Evolutionary conservation across 2,329 filamentous ascomycete species (phyloP), one percentile per base, ranked within the genome.

Genomic region (Talaromyces sp.): DNA sequence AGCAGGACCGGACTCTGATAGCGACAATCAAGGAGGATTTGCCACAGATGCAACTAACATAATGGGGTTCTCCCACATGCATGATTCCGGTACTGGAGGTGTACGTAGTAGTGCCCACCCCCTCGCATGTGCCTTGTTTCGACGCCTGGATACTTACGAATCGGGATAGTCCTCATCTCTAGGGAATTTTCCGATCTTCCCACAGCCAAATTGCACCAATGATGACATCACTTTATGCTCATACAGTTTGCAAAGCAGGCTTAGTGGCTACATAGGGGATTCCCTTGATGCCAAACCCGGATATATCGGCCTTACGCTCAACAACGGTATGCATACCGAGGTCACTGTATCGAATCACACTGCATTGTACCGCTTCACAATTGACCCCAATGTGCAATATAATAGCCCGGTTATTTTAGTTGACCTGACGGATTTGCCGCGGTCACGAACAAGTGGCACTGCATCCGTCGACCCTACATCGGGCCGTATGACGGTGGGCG

Each of bases 131-230:
- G 38, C 21, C 21, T 51, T 51, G 49, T 4, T 59, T 57, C 29
- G 46, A 21, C 3, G 41, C 41, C 13, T 31, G 63, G 66, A 59
- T 35, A 61, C 55, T 35, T 46, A 32, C 14, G 35, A 26, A 8
- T 41, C 1, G 7, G 9, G 69, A 74, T 65, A 27, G 71, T 72
- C 64, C 75, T 84, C 88, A 0, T 90, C 86, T 3, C 75, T 91
- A 17, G 89, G 88, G 13, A 90, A 90, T 68, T 91, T 91, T 58
- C 86, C 89, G 0, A 77, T 91, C 1, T 91, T 91, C 64, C 81
- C 88, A 0, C 87, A 89, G 63, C 75, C 82, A 4, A 78, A 79
- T 46, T 91, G 89, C 64, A 78, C 82, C 0, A 80, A 77, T 14
- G 83, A 89, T 62, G 81, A 86, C 41, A 73, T 91, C 58, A 78